Evolutionary conservation across 768 basidiomycete genomes (phyloP).

Genomic region (Bullera alba): DNA sequence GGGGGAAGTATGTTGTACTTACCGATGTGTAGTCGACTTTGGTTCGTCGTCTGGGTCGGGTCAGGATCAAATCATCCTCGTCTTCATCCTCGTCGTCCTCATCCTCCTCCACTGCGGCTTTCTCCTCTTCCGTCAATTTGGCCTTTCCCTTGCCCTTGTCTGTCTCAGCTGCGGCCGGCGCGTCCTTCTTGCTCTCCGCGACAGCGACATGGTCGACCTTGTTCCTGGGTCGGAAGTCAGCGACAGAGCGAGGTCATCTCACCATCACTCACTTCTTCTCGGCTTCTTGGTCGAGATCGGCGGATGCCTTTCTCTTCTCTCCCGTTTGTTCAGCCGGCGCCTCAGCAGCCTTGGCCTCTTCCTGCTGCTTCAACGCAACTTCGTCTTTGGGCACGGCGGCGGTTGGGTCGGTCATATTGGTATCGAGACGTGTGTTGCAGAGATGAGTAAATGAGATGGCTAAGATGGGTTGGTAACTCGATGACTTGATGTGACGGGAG

Average conservation of each 20-base stretch:
- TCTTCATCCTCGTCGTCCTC: slow-evolving; percentile 53
- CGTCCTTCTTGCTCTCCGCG: not conserved
- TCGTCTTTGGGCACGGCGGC: no score
- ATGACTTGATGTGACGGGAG: no score
- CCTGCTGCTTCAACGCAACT: no score
- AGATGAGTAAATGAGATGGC: no score
- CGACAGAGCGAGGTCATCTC: not conserved
- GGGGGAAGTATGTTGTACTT: slow-evolving; percentile 15
- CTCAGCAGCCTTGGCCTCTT: not conserved
- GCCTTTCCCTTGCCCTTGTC: slow-evolving; percentile 29
- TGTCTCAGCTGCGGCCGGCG: not conserved
- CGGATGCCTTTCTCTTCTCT: slow-evolving; percentile 31
- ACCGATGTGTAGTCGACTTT: slow-evolving; percentile 35
- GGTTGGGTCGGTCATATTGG: not conserved
- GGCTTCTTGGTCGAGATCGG: slow-evolving; percentile 5
- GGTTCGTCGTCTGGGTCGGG: slow-evolving; percentile 45
- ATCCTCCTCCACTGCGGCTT: slow-evolving; percentile 17
- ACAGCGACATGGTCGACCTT: slow-evolving; percentile 14
- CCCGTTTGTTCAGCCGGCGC: slow-evolving; percentile 5
- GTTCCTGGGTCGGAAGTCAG: slow-evolving; percentile 2
- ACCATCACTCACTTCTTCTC: slow-evolving; percentile 23
- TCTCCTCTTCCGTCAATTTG: slow-evolving; percentile 12
- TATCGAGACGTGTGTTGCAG: not conserved
- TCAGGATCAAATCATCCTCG: slow-evolving; percentile 13
- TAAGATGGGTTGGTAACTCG: no score